Conservation (phyloP, 2,329 filamentous ascomycete species). For the Epicoccum sorghinum region DNA sequence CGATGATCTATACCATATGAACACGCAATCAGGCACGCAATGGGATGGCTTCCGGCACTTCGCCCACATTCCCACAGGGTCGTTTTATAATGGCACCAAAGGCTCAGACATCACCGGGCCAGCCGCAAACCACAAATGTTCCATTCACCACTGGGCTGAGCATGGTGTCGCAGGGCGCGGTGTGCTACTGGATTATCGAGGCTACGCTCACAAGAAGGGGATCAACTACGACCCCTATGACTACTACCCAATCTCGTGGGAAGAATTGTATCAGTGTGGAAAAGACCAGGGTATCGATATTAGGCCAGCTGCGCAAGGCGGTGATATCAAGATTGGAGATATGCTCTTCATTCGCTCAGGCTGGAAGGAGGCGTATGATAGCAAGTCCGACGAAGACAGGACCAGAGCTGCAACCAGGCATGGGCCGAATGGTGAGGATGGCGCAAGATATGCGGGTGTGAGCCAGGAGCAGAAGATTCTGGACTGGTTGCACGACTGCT, state of each 20-base stretch:
- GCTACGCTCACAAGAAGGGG: conserved; percentile 50
- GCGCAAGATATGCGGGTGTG: conserved; percentile 56
- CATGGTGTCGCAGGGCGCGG: conserved; percentile 54
- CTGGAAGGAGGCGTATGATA: conserved; percentile 64
- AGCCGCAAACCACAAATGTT: conserved; percentile 51
- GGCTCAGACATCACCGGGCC: conserved; percentile 50
- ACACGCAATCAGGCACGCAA: conserved; percentile 54
- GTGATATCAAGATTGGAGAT: conserved; percentile 65
- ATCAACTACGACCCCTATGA: conserved; percentile 52
- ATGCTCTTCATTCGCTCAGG: conserved; percentile 71
- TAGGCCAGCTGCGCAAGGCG: conserved; percentile 59
- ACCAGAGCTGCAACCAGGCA: conserved; percentile 51
- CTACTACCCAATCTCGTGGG: conserved; percentile 51
- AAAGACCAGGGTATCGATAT: conserved; percentile 67
- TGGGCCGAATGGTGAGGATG: conserved; percentile 48
- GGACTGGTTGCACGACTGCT: conserved; percentile 72
- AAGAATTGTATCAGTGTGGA: conserved; percentile 63
- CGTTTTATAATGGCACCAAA: conserved; percentile 53
- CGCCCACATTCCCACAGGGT: conserved; percentile 46
- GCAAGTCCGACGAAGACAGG: conserved; percentile 46
- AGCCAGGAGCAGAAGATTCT: conserved; percentile 62
- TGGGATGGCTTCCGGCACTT: conserved; percentile 56
- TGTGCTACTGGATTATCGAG: conserved; percentile 52
- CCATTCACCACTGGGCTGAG: conserved; percentile 54
- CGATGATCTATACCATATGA: conserved; percentile 52